These are phyloP conservation scores for Talaromyces sp. DNA, from an alignment of 2,329 filamentous ascomycete species.

Conservation along the genomic window DNA sequence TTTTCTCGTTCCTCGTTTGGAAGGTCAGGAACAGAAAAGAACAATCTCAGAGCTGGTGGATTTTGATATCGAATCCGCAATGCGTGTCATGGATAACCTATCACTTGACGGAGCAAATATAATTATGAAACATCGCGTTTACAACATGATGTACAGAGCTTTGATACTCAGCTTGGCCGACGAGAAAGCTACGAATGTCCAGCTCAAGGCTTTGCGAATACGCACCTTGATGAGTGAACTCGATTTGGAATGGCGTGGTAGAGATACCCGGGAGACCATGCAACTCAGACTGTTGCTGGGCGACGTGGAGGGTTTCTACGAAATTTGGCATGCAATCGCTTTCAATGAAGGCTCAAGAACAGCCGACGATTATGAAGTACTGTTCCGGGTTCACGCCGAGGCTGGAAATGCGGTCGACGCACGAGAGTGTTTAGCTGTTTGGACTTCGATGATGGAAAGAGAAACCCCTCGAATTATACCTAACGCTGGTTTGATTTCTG, in stretches of 20 bases:
- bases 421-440: slow-evolving; percentile 50
- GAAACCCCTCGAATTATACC: slow-evolving; percentile 53
- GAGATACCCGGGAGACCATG: slow-evolving; percentile 21
- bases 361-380: slow-evolving; percentile 52
- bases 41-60: slow-evolving; percentile 19
- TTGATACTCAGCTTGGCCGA: slow-evolving; percentile 29
- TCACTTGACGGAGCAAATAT: slow-evolving; percentile 37
- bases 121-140: slow-evolving; percentile 46
- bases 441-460: slow-evolving; percentile 57
- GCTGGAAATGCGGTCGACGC: slow-evolving; percentile 44
- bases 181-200: neutral
- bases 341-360: slow-evolving; percentile 51
- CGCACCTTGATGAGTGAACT: slow-evolving; percentile 26
- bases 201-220: slow-evolving; percentile 21
- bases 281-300: slow-evolving; percentile 36
- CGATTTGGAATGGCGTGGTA: neutral
- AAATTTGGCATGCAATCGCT: slow-evolving; percentile 56
- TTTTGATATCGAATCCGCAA: slow-evolving; percentile 34
- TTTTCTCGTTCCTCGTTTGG: slow-evolving; percentile 31
- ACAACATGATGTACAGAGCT: slow-evolving; percentile 43
- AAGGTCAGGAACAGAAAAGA: slow-evolving; percentile 11
- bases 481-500: slow-evolving; percentile 39
- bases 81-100: slow-evolving; percentile 43
- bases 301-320: slow-evolving; percentile 60
- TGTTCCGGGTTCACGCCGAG: slow-evolving; percentile 51